phyloP scores from a whole-genome alignment of 148 eudicot genomes.

The Camellia granthamiana region DNA sequence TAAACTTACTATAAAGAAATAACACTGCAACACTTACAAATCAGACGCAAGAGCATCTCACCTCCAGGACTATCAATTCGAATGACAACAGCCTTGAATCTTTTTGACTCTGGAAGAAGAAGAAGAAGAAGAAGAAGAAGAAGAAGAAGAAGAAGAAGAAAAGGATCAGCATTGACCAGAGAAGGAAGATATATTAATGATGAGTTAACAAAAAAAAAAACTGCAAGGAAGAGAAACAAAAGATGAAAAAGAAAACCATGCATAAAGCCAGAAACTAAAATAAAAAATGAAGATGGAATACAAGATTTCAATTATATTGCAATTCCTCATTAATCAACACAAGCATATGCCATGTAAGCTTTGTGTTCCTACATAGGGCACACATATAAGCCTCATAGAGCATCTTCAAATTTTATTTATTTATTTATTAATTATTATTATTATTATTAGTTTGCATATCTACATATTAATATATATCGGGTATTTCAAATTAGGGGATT shows the following conservation, averaged over 20 bases:
- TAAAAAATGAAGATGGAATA: neutral
- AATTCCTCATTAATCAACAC: neutral
- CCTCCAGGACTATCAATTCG: conserved; percentile 97
- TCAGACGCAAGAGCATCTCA: conserved; percentile 99
- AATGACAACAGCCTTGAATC: conserved; percentile 72
- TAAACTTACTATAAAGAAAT: neutral
- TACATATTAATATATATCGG: no score
- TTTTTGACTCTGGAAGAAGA: conserved; percentile 62
- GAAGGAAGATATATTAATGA: neutral
- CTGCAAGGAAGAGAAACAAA: neutral
- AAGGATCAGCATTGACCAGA: neutral
- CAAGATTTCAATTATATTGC: neutral
- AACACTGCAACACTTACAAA: conserved; percentile 55
- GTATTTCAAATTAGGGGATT: no score
- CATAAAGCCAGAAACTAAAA: neutral
- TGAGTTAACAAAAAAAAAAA: neutral
- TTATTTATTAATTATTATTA: no score
- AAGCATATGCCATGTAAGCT: neutral
- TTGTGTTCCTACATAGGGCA: no score
- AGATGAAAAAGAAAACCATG: neutral
- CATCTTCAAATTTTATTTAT: no score
- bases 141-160: conserved; percentile 19
- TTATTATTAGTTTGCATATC: no score
- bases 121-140: no score
- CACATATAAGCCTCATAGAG: no score